Evolutionary conservation across 192 early-diverging fungal species (phyloP), one percentile per base, ranked within the genome.

Genomic region (Pilobolus umbonatus): DNA sequence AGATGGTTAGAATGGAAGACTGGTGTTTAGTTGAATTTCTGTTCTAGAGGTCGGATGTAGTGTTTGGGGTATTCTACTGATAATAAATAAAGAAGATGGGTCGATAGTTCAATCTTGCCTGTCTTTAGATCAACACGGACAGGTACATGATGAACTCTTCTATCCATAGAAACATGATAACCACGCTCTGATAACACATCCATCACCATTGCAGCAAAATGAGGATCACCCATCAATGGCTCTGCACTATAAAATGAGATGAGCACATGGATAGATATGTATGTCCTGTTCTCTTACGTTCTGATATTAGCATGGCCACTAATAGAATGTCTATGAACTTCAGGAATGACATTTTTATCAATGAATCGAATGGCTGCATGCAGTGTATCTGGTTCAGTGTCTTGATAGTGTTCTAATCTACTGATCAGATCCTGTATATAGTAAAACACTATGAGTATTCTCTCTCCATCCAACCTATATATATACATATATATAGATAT

Each of bases 21-120:
- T 32, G 0, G 11, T 44, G 0, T 39, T 54, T 64, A 73, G 26
- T 76, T 68, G 40, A 82, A 82, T 43, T 82, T 82, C 57, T 82
- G 80, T 39, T 82, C 80, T 38, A 82, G 52, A 15, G 80, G 68
- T 48, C 79, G 80, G 49, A 82, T 82, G 50, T 79, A 74, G 35
- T 79, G 80, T 42, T 82, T 78, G 14, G 80, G 80, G 52, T 79
- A 82, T 3, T 76, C 77, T 12, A 82, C 69, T 44, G 68, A 79
- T 26, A 82, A 64, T 1, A 76, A 67, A 55, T 77, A 74, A 26
- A 73, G 62, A 42, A 74, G 64, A 12, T 70, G 67, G 67, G 67
- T 70, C 47, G 79, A 75, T 43, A 79, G 29, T 28, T 73, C 72
- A 31, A 82, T 82, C 53, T 72, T 64, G 32, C 75, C 74, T 10